A percentile compares a stretch with the other conserved stretches of the same genome.
phyloP scores from a whole-genome alignment of 441 rosid species.

The Populus hybrid region DNA sequence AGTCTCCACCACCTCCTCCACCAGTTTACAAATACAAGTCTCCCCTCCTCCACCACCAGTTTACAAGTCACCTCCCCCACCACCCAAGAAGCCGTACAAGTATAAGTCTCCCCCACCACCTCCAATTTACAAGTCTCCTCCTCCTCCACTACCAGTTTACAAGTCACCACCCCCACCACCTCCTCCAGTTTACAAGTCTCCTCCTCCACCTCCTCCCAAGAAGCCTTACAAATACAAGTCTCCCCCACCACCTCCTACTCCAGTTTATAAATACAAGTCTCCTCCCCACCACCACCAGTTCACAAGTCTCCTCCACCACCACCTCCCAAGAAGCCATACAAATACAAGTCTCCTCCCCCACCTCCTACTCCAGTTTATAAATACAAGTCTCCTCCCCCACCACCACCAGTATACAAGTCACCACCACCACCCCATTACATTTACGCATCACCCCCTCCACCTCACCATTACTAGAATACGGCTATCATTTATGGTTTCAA shows the following conservation, averaged over 20 bases:
- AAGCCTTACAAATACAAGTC: conserved; percentile 13
- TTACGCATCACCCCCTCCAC: conserved; percentile 34
- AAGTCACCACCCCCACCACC: conserved; percentile 15
- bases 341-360: conserved; percentile 5
- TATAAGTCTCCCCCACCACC: conserved; percentile 33
- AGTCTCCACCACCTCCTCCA: conserved; percentile 9
- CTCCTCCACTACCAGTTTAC: conserved; percentile 9
- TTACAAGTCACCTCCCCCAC: neutral
- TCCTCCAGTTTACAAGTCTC: no score
- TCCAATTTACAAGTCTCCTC: conserved; percentile 6
- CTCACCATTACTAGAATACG: conserved; percentile 21
- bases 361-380: conserved; percentile 4
- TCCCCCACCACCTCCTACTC: conserved; percentile 27
- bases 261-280: neutral
- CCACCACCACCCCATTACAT: conserved; percentile 23
- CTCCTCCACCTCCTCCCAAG: neutral
- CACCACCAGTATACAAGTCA: conserved; percentile 12
- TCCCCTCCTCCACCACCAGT: conserved; percentile 9
- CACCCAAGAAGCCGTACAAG: neutral
- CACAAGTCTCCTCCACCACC: neutral
- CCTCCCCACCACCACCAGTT: neutral
- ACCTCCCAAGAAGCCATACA: conserved; percentile 9
- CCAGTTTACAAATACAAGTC: conserved; percentile 16
- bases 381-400: conserved; percentile 22
- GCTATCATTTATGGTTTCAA: neutral